Percentiles rank a stretch among this genome's conserved stretches.
These are phyloP conservation scores for Candida gorgasii DNA, from an alignment of 805 yeast genomes.

Conservation along the genomic window DNA sequence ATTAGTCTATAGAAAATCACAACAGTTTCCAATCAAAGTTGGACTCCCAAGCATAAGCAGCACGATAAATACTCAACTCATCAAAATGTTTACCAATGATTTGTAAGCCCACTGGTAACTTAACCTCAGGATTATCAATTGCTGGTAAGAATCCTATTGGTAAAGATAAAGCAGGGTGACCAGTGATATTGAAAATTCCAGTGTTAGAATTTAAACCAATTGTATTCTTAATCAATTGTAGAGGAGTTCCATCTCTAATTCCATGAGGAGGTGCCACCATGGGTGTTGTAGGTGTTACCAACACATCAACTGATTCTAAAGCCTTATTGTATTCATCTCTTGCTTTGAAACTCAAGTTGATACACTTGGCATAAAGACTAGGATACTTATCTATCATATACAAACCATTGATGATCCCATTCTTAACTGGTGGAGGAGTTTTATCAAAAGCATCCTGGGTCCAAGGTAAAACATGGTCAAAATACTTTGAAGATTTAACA, in stretches of 20 bases:
- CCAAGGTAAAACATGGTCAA: slow-evolving; percentile 15
- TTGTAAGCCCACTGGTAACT: slow-evolving; percentile 17
- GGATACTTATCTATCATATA: slow-evolving; percentile 16
- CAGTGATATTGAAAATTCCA: slow-evolving; percentile 18
- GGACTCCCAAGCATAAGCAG: slow-evolving; percentile 17
- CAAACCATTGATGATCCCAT: slow-evolving; percentile 15
- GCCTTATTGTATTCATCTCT: slow-evolving; percentile 16
- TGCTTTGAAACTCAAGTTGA: slow-evolving; percentile 17
- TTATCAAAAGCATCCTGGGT: slow-evolving; percentile 17
- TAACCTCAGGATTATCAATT: slow-evolving; percentile 12
- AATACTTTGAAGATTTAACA: slow-evolving; percentile 12
- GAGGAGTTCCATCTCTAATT: slow-evolving; percentile 15
- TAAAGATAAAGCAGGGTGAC: slow-evolving; percentile 16
- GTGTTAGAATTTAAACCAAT: slow-evolving; percentile 17
- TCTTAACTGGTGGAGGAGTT: slow-evolving; percentile 15
- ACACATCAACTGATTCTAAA: slow-evolving; percentile 14
- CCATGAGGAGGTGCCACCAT: slow-evolving; percentile 19
- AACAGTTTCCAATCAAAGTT: slow-evolving; percentile 13
- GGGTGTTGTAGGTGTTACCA: slow-evolving; percentile 16
- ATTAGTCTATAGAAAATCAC: too few species aligned
- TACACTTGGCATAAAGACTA: slow-evolving; percentile 14
- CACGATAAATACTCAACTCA: slow-evolving; percentile 12
- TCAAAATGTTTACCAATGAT: slow-evolving; percentile 17
- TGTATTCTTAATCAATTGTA: slow-evolving; percentile 15
- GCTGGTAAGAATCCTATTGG: slow-evolving; percentile 16